phyloP scores from a whole-genome alignment of 2,329 filamentous ascomycete genomes.

The Epichloe bromicola region DNA sequence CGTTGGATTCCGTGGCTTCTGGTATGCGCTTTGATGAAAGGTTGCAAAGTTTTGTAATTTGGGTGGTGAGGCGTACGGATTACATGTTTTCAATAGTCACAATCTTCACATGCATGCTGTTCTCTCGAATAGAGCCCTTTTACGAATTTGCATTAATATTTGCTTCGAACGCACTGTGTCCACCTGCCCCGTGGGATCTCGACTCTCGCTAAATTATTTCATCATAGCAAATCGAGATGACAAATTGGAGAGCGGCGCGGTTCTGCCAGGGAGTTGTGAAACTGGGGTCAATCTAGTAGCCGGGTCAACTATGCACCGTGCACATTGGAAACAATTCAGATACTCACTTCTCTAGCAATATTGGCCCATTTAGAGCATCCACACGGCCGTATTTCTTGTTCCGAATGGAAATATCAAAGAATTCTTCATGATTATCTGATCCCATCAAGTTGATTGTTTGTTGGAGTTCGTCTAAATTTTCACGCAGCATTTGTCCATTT shows the following conservation, averaged over 20 bases:
- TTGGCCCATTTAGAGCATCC: slow-evolving; percentile 77
- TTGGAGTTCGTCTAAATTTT: slow-evolving; percentile 83
- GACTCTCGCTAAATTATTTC: slow-evolving; percentile 14
- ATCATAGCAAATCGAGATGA: slow-evolving; percentile 63
- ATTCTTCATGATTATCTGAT: slow-evolving; percentile 85
- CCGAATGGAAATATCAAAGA: slow-evolving; percentile 78
- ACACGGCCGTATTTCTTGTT: slow-evolving; percentile 94
- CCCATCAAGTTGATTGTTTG: slow-evolving; percentile 86
- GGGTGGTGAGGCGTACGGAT: slow-evolving; percentile 9
- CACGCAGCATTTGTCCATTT: slow-evolving; percentile 70
- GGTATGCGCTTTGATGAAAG: background rate
- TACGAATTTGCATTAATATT: background rate
- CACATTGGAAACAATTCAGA: background rate
- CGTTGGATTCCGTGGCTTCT: background rate
- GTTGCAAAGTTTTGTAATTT: background rate
- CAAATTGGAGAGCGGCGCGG: slow-evolving; percentile 55
- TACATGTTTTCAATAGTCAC: background rate
- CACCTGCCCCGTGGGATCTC: background rate
- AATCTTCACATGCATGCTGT: background rate
- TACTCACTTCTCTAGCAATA: slow-evolving; percentile 78
- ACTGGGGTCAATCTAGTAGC: slow-evolving; percentile 47
- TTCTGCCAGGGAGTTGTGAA: slow-evolving; percentile 43
- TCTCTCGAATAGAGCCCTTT: background rate
- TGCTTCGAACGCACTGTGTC: background rate
- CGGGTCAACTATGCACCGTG: slow-evolving; percentile 12